Evolutionary conservation across 495 filamentous ascomycete genomes (phyloP).

Genomic region (Tirmania nivea): DNA sequence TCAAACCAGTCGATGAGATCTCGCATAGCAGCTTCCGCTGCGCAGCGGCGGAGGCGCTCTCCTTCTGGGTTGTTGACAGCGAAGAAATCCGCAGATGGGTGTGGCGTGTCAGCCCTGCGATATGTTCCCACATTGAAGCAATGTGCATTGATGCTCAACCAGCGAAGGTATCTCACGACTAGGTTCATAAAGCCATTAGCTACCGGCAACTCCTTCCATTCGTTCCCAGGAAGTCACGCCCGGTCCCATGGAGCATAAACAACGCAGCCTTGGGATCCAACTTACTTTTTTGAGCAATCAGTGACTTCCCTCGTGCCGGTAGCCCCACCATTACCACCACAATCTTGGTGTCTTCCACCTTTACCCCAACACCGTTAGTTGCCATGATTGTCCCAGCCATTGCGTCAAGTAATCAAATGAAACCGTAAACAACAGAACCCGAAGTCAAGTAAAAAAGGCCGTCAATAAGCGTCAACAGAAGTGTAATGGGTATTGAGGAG

Average conservation of each 20-base stretch:
- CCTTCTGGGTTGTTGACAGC: conserved; percentile 71
- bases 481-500: too few relatives aligned
- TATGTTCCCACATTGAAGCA: conserved; percentile 96
- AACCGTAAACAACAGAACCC: too few relatives aligned
- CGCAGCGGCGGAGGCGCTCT: conserved; percentile 65
- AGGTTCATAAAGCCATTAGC: neutral
- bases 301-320: conserved; percentile 83
- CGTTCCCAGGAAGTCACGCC: neutral
- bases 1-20: conserved; percentile 90
- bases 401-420: too few relatives aligned
- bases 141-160: conserved; percentile 80
- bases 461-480: too few relatives aligned
- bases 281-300: conserved; percentile 90
- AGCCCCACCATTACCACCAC: conserved; percentile 98
- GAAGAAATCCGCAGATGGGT: conserved; percentile 80
- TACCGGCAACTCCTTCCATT: too few relatives aligned
- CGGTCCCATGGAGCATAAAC: too few relatives aligned
- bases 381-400: neutral
- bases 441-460: too few relatives aligned
- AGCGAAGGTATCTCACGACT: conserved; percentile 90
- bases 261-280: neutral
- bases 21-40: conserved; percentile 66
- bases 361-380: conserved; percentile 19
- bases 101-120: conserved; percentile 64
- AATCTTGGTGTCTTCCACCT: conserved; percentile 86